Base-by-base conservation (phyloP, 23 red algal genomes). In the Chondrus crispus region DNA sequence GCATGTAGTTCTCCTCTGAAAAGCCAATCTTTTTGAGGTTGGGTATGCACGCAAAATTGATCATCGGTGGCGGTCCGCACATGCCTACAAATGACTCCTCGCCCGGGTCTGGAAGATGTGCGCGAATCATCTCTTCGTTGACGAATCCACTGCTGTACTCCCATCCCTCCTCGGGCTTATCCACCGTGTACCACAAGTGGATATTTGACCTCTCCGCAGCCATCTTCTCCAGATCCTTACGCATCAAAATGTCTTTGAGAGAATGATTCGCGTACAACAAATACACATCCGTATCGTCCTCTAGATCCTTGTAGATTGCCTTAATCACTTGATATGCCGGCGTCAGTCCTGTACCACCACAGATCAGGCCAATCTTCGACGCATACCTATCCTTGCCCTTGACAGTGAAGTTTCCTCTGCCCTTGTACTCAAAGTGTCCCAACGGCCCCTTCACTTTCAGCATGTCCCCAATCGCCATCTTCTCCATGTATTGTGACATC, bases 41-140 rank as follows among this genome's bases (percentile, higher is more conserved):
- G 16, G 95, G 95, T 5, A 96, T 82, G 38, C 90, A 93, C 53
- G 95, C 93, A 47, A 87, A 92, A 14, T 99, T 90, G 49, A 95
- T 95, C 86, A 99, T 95, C 20, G 85, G 88, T 74, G 93, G 93
- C 62, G 97, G 97, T 24, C 97, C 97, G 62, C 97, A 99, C 80
- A 96, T 85, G 14, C 87, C 91, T 13, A 96, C 85, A 63, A 94
- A 88, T 8, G 72, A 49, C 26, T 95, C 93, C 35, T 85, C 62
- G 8, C 92, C 81, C 37, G 95, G 36, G 7, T 72, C 66, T 20
- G 95, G 88, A 11, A 94, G 41, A 55, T 95, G 94, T 36, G 85
- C 85, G 38, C 85, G 85, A 39, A 99, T 70, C 88, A 96, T 92
- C 45, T 96, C 60, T 62, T 95, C 93, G 1, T 26, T 94, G 41